phyloP scores from a whole-genome alignment of 768 basidiomycete species.

The Leucogyrophana mollusca region DNA sequence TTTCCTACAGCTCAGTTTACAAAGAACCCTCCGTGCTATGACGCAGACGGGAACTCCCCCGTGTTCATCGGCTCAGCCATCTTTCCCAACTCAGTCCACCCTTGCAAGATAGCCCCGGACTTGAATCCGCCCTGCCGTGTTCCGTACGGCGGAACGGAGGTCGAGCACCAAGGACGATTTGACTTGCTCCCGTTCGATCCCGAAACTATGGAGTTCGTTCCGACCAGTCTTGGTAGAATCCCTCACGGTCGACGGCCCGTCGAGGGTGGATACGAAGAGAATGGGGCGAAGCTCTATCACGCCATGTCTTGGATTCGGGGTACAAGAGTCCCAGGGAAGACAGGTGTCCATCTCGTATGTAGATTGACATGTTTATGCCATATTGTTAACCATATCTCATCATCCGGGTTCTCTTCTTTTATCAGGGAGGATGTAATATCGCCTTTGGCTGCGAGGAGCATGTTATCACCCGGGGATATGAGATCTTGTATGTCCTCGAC shows the following conservation, averaged over 20 bases:
- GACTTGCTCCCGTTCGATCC: slow-evolving; percentile 73
- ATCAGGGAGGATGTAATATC: slow-evolving; percentile 41
- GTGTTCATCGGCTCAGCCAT: slow-evolving; percentile 76
- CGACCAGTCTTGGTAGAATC: slow-evolving; percentile 55
- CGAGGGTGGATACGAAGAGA: slow-evolving; percentile 75
- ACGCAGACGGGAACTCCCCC: slow-evolving; percentile 55
- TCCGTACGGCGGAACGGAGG: slow-evolving; percentile 62
- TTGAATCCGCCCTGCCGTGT: slow-evolving; percentile 54
- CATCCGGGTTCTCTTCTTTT: neutral
- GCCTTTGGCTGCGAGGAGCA: slow-evolving; percentile 39
- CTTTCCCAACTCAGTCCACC: slow-evolving; percentile 65
- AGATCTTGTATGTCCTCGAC: slow-evolving; percentile 42
- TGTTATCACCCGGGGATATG: slow-evolving; percentile 37
- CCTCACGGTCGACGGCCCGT: slow-evolving; percentile 58
- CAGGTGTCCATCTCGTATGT: slow-evolving; percentile 65
- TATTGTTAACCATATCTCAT: neutral
- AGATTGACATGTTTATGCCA: neutral
- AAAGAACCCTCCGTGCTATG: slow-evolving; percentile 52
- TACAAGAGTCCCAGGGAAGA: slow-evolving; percentile 70
- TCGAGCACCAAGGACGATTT: slow-evolving; percentile 61
- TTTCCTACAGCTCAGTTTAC: slow-evolving; percentile 41
- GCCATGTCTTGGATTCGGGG: slow-evolving; percentile 53
- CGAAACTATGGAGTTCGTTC: slow-evolving; percentile 74
- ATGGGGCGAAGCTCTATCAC: slow-evolving; percentile 66
- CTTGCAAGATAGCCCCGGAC: slow-evolving; percentile 74